Conservation (phyloP, 176 grass and related monocot genomes). For the Eremochloa ophiuroides region DNA sequence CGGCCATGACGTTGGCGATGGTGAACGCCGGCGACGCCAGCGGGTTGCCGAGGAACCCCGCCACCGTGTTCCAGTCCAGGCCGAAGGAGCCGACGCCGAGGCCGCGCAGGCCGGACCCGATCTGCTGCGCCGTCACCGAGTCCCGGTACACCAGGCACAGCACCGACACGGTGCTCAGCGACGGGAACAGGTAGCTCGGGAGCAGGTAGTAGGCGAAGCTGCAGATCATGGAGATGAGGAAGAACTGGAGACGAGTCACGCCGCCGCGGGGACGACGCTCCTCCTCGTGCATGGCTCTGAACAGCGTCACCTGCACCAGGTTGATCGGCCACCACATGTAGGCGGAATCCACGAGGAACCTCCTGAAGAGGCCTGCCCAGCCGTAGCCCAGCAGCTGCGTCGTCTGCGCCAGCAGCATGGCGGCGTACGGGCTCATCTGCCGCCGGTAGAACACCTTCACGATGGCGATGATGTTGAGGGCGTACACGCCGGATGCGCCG, state of each 20-base stretch:
- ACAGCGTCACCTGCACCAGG: constrained; percentile 66
- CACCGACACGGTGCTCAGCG: constrained; percentile 49
- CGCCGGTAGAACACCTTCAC: constrained; percentile 81
- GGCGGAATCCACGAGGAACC: constrained; percentile 62
- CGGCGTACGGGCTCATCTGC: constrained; percentile 50
- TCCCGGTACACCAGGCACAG: constrained; percentile 50
- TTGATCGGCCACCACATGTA: constrained; percentile 92
- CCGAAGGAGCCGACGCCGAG: constrained; percentile 65
- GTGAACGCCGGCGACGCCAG: constrained; percentile 58
- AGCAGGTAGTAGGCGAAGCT: constrained; percentile 70
- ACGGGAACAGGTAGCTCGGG: constrained; percentile 66
- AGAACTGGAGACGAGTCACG: constrained; percentile 61
- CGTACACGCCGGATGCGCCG: constrained; percentile 48
- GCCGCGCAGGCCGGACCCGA: constrained; percentile 49
- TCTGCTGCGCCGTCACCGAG: constrained; percentile 59
- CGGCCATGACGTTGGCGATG: constrained; percentile 55
- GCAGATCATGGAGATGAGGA: constrained; percentile 40
- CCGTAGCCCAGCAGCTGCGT: constrained; percentile 71
- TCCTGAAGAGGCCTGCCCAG: constrained; percentile 78
- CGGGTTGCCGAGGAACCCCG: constrained; percentile 53
- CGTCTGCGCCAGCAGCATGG: constrained; percentile 44
- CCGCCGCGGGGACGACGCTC: constrained; percentile 54
- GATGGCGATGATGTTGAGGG: constrained; percentile 72
- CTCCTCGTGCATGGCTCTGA: constrained; percentile 73
- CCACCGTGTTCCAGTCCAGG: constrained; percentile 58